Evolutionary conservation across 352 stramenopile genomes (phyloP).

Genomic region (Hyphochytrium catenoides): DNA sequence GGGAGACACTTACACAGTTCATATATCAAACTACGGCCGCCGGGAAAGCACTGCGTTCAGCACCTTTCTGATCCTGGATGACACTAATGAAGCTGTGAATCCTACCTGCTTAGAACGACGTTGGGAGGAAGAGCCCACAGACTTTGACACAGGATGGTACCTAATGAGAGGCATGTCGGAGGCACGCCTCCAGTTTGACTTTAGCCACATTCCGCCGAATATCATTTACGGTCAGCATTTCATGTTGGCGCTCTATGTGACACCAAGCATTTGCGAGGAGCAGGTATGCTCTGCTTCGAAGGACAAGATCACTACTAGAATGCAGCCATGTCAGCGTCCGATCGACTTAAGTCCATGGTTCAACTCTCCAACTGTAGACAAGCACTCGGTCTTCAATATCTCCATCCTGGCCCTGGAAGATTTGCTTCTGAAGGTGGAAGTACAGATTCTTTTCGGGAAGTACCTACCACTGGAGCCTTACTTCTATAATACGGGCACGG

Average conservation of each 20-base stretch:
- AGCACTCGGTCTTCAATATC: slow-evolving; percentile 80
- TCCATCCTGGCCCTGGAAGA: slow-evolving; percentile 84
- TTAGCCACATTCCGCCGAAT: slow-evolving; percentile 63
- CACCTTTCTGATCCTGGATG: too few species aligned
- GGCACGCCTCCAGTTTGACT: slow-evolving; percentile 79
- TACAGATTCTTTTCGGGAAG: slow-evolving; percentile 83
- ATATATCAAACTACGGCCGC: slow-evolving; percentile 53
- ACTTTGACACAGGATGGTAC: slow-evolving; percentile 74
- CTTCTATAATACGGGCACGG: slow-evolving; percentile 71
- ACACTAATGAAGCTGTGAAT: slow-evolving; percentile 8
- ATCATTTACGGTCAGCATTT: slow-evolving; percentile 87
- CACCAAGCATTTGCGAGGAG: slow-evolving; percentile 71
- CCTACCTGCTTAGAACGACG: slow-evolving; percentile 13
- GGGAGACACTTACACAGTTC: slow-evolving; percentile 14
- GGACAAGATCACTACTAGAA: slow-evolving; percentile 56
- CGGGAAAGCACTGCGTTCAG: slow-evolving; percentile 28
- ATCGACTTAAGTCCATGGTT: slow-evolving; percentile 76
- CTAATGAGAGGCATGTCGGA: slow-evolving; percentile 64
- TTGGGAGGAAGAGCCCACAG: slow-evolving; percentile 61
- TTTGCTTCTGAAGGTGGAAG: slow-evolving; percentile 76
- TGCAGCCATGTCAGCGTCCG: slow-evolving; percentile 73
- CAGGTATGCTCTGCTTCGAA: slow-evolving; percentile 38
- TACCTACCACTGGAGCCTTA: slow-evolving; percentile 54
- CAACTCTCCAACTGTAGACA: slow-evolving; percentile 52
- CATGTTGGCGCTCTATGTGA: slow-evolving; percentile 79